Percentiles rank a stretch among this genome's conserved stretches.
These are phyloP conservation scores for Floccularia luteovirens DNA, from an alignment of 768 basidiomycete species.

Conservation along the genomic window DNA sequence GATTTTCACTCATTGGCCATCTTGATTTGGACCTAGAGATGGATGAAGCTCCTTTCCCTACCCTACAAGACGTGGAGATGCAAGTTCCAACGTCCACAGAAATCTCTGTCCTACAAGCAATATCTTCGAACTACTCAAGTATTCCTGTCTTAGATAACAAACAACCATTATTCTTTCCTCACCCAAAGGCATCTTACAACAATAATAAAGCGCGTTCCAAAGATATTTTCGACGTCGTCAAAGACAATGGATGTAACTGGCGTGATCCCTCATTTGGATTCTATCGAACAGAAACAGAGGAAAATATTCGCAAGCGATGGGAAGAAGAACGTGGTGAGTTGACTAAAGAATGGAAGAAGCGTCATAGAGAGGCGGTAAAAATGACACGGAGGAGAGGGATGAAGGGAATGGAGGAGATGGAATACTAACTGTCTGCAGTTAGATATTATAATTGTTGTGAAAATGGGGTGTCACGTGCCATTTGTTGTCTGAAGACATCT, in stretches of 20 bases:
- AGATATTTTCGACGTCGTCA: slow-evolving; percentile 41
- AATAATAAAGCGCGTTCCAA: slow-evolving; percentile 25
- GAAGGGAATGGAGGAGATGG: slow-evolving; percentile 21
- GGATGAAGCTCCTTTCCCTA: slow-evolving; percentile 43
- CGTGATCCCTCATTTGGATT: slow-evolving; percentile 33
- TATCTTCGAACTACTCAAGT: slow-evolving; percentile 14
- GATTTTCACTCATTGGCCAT: slow-evolving; percentile 72
- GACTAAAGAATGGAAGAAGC: slow-evolving; percentile 72
- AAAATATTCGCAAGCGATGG: slow-evolving; percentile 64
- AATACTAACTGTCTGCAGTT: too few species aligned
- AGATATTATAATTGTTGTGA: neutral
- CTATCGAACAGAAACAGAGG: slow-evolving; percentile 40
- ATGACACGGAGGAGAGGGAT: slow-evolving; percentile 45
- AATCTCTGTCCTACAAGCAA: slow-evolving; percentile 6
- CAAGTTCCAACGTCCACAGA: slow-evolving; percentile 7
- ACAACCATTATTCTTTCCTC: slow-evolving; percentile 60
- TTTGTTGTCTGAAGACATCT: neutral
- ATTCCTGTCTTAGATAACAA: slow-evolving; percentile 38
- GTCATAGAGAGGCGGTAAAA: slow-evolving; percentile 72
- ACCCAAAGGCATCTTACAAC: slow-evolving; percentile 12
- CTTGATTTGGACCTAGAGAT: slow-evolving; percentile 69
- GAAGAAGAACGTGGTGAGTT: slow-evolving; percentile 60
- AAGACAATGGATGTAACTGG: slow-evolving; percentile 43
- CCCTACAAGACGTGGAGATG: slow-evolving; percentile 6
- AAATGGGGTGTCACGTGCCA: neutral